Conservation (phyloP, 2,329 filamentous ascomycete species). For the Septoria linicola region DNA sequence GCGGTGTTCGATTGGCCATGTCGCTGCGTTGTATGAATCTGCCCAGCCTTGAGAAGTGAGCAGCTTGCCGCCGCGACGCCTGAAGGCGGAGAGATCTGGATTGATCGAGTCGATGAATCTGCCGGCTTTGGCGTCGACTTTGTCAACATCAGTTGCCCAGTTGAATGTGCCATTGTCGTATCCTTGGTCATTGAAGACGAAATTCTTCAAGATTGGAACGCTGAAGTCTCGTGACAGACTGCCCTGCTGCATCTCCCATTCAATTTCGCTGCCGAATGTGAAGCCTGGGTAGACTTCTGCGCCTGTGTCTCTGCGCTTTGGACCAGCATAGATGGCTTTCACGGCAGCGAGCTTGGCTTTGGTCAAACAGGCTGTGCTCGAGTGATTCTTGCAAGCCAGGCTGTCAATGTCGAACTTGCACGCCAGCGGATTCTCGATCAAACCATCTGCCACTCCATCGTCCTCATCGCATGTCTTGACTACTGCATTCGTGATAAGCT, state of each 20-base stretch:
- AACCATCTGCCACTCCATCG: conserved; percentile 42
- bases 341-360: conserved; percentile 36
- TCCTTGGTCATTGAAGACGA: conserved; percentile 41
- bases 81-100: conserved; percentile 36
- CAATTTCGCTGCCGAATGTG: conserved; percentile 41
- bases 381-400: conserved; percentile 32
- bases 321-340: conserved; percentile 39
- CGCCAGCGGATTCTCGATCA: conserved; percentile 42
- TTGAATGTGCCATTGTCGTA: conserved; percentile 41
- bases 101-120: conserved; percentile 42
- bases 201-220: conserved; percentile 45
- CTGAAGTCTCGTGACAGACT: conserved; percentile 39
- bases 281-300: conserved; percentile 44
- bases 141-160: conserved; percentile 40
- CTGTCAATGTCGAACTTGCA: conserved; percentile 41
- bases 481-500: conserved; percentile 39
- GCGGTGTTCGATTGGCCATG: conserved; percentile 41
- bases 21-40: conserved; percentile 40
- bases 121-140: conserved; percentile 38
- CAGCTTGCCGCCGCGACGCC: conserved; percentile 40
- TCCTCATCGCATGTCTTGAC: conserved; percentile 41
- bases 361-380: conserved; percentile 35
- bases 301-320: conserved; percentile 27
- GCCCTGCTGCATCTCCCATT: conserved; percentile 42
- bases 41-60: conserved; percentile 44